Conservation (phyloP, 2,329 filamentous ascomycete species). For the Phialocephala sp. region DNA sequence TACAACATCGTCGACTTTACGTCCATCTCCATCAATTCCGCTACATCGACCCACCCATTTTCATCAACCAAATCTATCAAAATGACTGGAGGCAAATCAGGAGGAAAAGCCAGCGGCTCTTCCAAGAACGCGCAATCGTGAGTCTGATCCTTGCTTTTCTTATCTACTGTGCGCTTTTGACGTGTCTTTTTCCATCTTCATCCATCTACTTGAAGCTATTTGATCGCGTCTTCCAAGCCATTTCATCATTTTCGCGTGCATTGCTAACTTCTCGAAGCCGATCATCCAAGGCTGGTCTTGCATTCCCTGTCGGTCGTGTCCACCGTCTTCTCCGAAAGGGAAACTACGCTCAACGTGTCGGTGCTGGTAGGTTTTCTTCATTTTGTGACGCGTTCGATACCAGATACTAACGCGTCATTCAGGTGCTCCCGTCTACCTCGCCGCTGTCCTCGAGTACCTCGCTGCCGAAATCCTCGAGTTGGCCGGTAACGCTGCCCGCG, state of each 20-base stretch:
- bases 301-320: slow-evolving; percentile 98
- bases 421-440: slow-evolving; percentile 93
- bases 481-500: slow-evolving; percentile 96
- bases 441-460: slow-evolving; percentile 97
- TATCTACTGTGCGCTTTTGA: slow-evolving; percentile 37
- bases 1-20: slow-evolving; percentile 25
- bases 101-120: slow-evolving; percentile 98
- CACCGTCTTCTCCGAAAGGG: slow-evolving; percentile 98
- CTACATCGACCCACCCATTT: slow-evolving; percentile 40
- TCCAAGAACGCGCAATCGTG: slow-evolving; percentile 99
- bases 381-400: slow-evolving; percentile 16
- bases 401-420: slow-evolving; percentile 38
- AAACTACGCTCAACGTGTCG: slow-evolving; percentile 99
- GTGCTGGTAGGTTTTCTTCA: slow-evolving; percentile 70
- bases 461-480: slow-evolving; percentile 98
- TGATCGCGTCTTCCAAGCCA: slow-evolving; percentile 1
- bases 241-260: background rate
- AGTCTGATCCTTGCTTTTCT: slow-evolving; percentile 52
- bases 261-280: slow-evolving; percentile 67
- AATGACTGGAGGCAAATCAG: slow-evolving; percentile 99
- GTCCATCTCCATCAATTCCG: slow-evolving; percentile 27
- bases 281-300: slow-evolving; percentile 98
- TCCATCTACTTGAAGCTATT: slow-evolving; percentile 22
- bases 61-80: slow-evolving; percentile 62
- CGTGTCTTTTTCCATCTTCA: slow-evolving; percentile 48